Conservation (phyloP, 2,329 filamentous ascomycete genomes). For the Colletotrichum tropicicola region DNA sequence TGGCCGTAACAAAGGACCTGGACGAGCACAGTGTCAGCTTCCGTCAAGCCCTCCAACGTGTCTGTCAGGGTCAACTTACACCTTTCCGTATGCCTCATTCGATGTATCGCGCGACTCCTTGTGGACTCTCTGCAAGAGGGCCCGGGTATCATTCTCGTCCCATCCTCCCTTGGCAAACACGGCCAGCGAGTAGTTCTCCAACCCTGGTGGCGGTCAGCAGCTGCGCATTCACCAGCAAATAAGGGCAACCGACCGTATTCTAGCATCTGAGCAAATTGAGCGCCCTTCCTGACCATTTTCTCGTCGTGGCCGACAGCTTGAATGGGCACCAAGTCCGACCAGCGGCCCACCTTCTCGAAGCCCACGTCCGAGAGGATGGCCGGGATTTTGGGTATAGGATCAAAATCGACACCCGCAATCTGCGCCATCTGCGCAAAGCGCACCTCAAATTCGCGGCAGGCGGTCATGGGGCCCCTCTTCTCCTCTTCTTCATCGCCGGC, state of each 20-base stretch:
- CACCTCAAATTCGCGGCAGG: constrained; percentile 45
- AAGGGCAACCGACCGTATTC: constrained; percentile 42
- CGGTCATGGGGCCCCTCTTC: constrained; percentile 30
- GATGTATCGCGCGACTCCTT: constrained; percentile 40
- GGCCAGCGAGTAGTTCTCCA: constrained; percentile 42
- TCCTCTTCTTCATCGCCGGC: constrained; percentile 25
- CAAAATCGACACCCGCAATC: constrained; percentile 47
- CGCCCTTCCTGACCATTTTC: constrained; percentile 46
- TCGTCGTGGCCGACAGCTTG: constrained; percentile 50
- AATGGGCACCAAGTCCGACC: constrained; percentile 51
- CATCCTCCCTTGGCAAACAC: constrained; percentile 43
- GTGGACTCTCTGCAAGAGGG: constrained; percentile 41
- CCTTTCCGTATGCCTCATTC: constrained; percentile 39
- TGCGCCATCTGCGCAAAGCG: constrained; percentile 38
- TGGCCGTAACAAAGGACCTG: constrained; percentile 29
- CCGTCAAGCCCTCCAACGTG: too few species aligned
- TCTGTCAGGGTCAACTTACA: constrained; percentile 37
- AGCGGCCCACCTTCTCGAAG: constrained; percentile 50
- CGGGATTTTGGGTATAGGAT: constrained; percentile 46
- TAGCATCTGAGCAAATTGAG: constrained; percentile 45
- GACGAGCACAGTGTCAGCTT: background rate
- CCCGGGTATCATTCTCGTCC: constrained; percentile 41
- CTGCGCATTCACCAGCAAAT: constrained; percentile 1
- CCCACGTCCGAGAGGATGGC: constrained; percentile 45
- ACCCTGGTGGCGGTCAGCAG: constrained; percentile 7